Evolutionary conservation across 177 flowering plant species (phyloP).

Genomic region (Telopea speciosissima): DNA sequence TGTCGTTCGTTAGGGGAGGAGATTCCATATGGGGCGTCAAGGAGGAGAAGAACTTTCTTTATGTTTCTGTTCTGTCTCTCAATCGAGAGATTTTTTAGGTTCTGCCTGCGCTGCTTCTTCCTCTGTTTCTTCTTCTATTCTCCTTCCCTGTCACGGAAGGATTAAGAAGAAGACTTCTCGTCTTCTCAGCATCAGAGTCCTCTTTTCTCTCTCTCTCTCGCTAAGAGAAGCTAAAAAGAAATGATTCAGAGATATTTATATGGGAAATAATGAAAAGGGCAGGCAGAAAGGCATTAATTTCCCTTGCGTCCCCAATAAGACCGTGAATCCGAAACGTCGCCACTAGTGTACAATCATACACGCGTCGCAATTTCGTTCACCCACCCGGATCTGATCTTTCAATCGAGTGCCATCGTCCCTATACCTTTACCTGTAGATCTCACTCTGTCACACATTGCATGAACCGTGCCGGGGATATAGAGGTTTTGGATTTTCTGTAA

Average conservation of each 20-base stretch:
- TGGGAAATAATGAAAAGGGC: background rate
- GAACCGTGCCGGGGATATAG: no score
- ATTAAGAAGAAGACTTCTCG: background rate
- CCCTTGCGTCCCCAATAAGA: background rate
- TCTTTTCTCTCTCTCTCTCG: no score
- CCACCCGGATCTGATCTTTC: background rate
- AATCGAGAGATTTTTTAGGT: background rate
- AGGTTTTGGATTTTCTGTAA: no score
- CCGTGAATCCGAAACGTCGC: background rate
- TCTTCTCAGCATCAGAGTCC: background rate
- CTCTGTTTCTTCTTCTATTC: background rate
- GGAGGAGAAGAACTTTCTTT: background rate
- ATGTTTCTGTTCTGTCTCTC: no score
- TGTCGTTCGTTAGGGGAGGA: conserved; percentile 4
- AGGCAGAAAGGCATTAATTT: background rate
- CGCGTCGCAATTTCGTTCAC: background rate
- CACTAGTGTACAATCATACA: background rate
- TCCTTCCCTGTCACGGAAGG: background rate
- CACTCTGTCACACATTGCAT: no score
- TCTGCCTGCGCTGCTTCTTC: background rate
- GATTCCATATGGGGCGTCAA: conserved; percentile 11
- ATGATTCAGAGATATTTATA: no score
- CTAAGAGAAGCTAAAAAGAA: no score
- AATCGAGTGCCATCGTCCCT: background rate
- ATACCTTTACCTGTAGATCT: no score